Conservation (phyloP, 2,329 filamentous ascomycete genomes). For the Chaetothyriales sp. region DNA sequence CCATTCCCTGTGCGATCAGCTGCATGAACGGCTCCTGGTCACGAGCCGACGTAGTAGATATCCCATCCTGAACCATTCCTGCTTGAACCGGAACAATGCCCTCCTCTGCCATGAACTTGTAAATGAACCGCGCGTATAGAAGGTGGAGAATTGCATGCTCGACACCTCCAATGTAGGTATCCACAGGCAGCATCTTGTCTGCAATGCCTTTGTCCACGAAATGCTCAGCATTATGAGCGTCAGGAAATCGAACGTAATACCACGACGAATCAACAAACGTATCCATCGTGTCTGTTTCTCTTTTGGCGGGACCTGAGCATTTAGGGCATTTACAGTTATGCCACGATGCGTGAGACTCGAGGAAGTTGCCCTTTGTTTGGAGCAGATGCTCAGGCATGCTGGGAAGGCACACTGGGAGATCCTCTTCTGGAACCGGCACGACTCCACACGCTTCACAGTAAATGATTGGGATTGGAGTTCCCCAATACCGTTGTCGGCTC, state of each 20-base stretch:
- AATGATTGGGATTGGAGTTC: conserved; percentile 75
- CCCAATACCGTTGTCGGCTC: conserved; percentile 87
- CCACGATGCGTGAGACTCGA: conserved; percentile 60
- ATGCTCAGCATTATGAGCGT: conserved; percentile 49
- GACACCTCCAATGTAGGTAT: conserved; percentile 78
- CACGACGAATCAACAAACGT: conserved; percentile 92
- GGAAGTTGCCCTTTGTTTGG: conserved; percentile 60
- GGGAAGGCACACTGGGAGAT: conserved; percentile 66
- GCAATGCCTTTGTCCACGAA: conserved; percentile 51
- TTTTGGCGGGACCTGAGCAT: conserved; percentile 55
- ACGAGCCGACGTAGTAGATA: conserved; percentile 7
- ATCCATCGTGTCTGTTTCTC: conserved; percentile 92
- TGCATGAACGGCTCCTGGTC: conserved; percentile 62
- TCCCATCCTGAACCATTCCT: conserved; percentile 19
- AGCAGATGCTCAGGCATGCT: conserved; percentile 51
- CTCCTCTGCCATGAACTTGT: conserved; percentile 60
- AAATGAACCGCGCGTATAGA: conserved; percentile 78
- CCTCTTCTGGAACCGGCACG: conserved; percentile 61
- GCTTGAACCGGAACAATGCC: conserved; percentile 20
- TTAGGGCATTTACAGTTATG: conserved; percentile 59
- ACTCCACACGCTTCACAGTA: conserved; percentile 66
- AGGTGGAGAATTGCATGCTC: conserved; percentile 86
- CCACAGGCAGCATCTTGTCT: conserved; percentile 53
- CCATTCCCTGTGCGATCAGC: conserved; percentile 86
- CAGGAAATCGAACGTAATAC: conserved; percentile 75